A percentile compares a stretch with the other conserved stretches of the same genome.
These are phyloP conservation scores for Neoboletus magnificus DNA, from an alignment of 768 basidiomycete species.

Conservation along the genomic window DNA sequence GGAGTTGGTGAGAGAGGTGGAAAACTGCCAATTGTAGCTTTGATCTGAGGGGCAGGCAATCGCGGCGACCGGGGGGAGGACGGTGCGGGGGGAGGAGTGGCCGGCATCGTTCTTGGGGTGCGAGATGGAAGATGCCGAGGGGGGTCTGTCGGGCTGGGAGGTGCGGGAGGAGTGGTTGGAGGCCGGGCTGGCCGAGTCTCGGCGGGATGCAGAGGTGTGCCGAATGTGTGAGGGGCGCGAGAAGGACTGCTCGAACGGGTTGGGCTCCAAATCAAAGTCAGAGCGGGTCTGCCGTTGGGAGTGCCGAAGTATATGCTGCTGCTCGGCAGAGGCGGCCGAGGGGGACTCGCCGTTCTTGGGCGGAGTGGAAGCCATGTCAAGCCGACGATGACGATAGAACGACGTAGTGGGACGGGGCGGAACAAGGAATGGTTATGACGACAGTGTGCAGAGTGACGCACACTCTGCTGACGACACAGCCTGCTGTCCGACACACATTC, in stretches of 20 bases:
- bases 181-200: slow-evolving; percentile 31
- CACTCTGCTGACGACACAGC: slow-evolving; percentile 18
- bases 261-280: slow-evolving; percentile 78
- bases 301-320: slow-evolving; percentile 17
- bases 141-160: slow-evolving; percentile 32
- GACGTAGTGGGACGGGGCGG: background rate
- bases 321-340: slow-evolving; percentile 15
- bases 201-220: slow-evolving; percentile 35
- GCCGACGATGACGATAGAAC: slow-evolving; percentile 19
- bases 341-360: slow-evolving; percentile 37
- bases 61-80: slow-evolving; percentile 77
- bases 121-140: slow-evolving; percentile 32
- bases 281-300: slow-evolving; percentile 48
- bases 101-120: slow-evolving; percentile 32
- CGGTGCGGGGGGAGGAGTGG: slow-evolving; percentile 53
- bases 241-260: slow-evolving; percentile 96
- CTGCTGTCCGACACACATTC: slow-evolving; percentile 14
- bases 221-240: slow-evolving; percentile 56
- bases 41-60: slow-evolving; percentile 59
- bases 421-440: slow-evolving; percentile 19
- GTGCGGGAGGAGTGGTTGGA: slow-evolving; percentile 38
- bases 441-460: slow-evolving; percentile 22
- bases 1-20: slow-evolving; percentile 63
- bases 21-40: slow-evolving; percentile 59
- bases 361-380: slow-evolving; percentile 26